A percentile compares a stretch with the other conserved stretches of the same genome.
Conservation (phyloP, 1,284 basidiomycete genomes). For the Moesziomyces parantarcticus region DNA sequence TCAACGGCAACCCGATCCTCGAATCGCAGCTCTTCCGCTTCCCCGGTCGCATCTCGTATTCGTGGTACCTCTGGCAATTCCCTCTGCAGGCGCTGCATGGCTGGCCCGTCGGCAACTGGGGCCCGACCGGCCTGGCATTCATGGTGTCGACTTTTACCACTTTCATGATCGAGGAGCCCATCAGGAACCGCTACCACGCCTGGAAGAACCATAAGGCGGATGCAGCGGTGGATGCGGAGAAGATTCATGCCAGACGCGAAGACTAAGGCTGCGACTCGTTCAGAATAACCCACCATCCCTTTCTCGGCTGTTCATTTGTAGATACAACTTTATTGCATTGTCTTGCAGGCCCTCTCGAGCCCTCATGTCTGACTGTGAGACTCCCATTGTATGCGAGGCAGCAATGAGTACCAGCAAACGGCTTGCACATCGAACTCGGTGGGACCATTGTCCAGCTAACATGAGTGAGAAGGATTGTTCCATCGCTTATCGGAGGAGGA, state of each 20-base stretch:
- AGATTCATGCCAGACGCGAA: conserved; percentile 20
- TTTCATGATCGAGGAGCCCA: conserved; percentile 38
- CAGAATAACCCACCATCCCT: background rate
- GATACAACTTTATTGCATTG: too few species aligned
- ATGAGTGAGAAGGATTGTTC: too few species aligned
- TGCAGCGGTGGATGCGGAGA: conserved; percentile 8
- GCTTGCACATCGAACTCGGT: too few species aligned
- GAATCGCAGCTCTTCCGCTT: conserved; percentile 33
- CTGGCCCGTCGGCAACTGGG: conserved; percentile 26
- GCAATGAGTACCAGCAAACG: too few species aligned
- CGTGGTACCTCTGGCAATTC: conserved; percentile 43
- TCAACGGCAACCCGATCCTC: conserved; percentile 39
- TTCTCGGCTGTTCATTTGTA: background rate
- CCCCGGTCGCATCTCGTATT: conserved; percentile 36
- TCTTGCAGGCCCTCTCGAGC: too few species aligned
- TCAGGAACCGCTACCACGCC: conserved; percentile 31
- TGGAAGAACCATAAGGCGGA: conserved; percentile 26
- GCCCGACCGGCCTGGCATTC: conserved; percentile 31
- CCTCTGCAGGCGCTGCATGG: conserved; percentile 25
- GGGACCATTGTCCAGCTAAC: too few species aligned
- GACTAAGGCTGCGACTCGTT: conserved; percentile 8
- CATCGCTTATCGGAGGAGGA: too few species aligned
- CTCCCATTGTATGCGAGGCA: too few species aligned
- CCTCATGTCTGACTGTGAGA: too few species aligned
- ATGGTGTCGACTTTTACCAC: conserved; percentile 33